phyloP scores from a whole-genome alignment of 495 filamentous ascomycete genomes.

The Penicillium psychrofluorescens region DNA sequence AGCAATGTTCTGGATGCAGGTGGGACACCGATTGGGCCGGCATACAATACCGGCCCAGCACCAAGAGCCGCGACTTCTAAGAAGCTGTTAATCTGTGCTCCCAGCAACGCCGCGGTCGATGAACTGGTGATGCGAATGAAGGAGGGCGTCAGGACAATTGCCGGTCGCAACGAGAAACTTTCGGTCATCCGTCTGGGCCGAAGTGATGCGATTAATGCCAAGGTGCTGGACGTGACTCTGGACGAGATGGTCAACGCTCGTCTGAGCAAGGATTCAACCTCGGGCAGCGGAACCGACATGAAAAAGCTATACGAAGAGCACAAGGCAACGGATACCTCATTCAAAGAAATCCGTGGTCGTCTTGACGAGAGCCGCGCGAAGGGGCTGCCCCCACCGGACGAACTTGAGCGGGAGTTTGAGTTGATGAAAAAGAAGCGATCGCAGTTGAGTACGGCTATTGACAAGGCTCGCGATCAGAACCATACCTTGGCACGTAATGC shows the following conservation, averaged over 20 bases:
- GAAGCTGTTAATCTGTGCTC: slow-evolving; percentile 91
- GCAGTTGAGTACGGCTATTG: slow-evolving; percentile 70
- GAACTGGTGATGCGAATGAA: slow-evolving; percentile 93
- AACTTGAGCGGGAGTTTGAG: slow-evolving; percentile 71
- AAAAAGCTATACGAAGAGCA: slow-evolving; percentile 79
- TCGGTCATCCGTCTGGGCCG: slow-evolving; percentile 87
- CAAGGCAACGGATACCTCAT: slow-evolving; percentile 61
- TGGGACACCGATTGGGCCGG: slow-evolving; percentile 7
- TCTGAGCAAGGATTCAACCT: slow-evolving; percentile 38
- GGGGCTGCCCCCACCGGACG: slow-evolving; percentile 51
- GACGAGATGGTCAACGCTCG: slow-evolving; percentile 81
- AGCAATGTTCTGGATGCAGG: slow-evolving; percentile 49
- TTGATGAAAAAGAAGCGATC: slow-evolving; percentile 65
- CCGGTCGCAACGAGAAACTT: slow-evolving; percentile 63
- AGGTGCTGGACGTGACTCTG: slow-evolving; percentile 85
- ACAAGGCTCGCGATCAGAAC: slow-evolving; percentile 76
- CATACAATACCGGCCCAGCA: slow-evolving; percentile 9
- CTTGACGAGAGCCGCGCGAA: slow-evolving; percentile 64
- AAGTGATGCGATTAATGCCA: slow-evolving; percentile 85
- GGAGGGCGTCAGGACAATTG: slow-evolving; percentile 71
- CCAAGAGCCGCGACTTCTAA: slow-evolving; percentile 44
- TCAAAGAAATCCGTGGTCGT: slow-evolving; percentile 57
- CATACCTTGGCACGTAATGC: slow-evolving; percentile 66
- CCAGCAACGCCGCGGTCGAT: slow-evolving; percentile 95
- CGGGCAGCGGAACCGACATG: slow-evolving; percentile 45